Evolutionary conservation across 2,329 filamentous ascomycete species (phyloP), one percentile per base, ranked within the genome.

Genomic region (Aspergillus sp.): DNA sequence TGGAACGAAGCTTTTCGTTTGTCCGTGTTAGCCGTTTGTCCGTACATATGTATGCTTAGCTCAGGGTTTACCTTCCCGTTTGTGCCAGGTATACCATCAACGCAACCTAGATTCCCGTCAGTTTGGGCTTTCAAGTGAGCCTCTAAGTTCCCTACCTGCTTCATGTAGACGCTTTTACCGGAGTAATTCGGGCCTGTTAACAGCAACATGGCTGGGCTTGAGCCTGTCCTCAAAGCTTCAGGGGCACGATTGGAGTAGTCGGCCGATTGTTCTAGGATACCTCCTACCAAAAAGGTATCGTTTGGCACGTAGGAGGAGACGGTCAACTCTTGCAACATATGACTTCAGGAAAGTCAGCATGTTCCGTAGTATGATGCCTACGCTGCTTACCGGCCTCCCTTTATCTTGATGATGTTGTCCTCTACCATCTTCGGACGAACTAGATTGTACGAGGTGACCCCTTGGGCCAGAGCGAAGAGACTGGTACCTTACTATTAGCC

Each of bases 111-210:
- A 25, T 11, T n/a, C n/a, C 13, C 4, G 22, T 70, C 22, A 68
- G 58, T 51, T 50, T 28, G n/a, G 34, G 50, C n/a, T 31, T n/a
- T 9, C 17, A 9, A 59, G 13, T 46, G 34, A 25, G 11, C 41
- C 7, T 34, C 6, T 9, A 25, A 15, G 4, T 15, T 4, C n/a
- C 64, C 65, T 61, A 74, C 76, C 74, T 99, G 94, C 76, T 96
- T 99, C 72, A 98, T 84, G 76, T 97, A 98, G 0, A 98, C 87
- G 68, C 93, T 98, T 76, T 99, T 99, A 0, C 95, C 95, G 0
- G 95, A 98, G 74, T 95, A 96, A 69, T 99, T 99, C 4, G 95
- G 93, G 0, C 95, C 95, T 0, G 95, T 98, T 69, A 99, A 77
- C 6, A 97, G 80, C 13, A 97, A 74, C 78, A 92, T 89, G 66